Evolutionary conservation across 2,329 filamentous ascomycete genomes (phyloP).

Genomic region (Arthrobotrys entomopaga): DNA sequence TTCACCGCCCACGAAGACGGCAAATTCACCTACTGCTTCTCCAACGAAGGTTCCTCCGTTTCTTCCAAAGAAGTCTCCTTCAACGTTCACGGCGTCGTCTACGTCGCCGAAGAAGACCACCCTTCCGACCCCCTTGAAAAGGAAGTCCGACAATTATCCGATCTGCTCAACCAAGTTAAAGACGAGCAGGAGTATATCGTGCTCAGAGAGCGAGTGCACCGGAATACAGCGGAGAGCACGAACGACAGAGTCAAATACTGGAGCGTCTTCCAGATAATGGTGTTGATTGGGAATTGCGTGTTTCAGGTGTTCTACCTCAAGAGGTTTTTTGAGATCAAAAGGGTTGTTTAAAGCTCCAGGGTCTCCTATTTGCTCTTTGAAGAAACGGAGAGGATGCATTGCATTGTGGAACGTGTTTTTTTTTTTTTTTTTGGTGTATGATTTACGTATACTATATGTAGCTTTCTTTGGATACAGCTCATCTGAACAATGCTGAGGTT

Average conservation of each 20-base stretch:
- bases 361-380: not conserved
- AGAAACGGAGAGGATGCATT: not conserved
- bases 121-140: slow-evolving; percentile 87
- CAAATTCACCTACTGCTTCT: slow-evolving; percentile 96
- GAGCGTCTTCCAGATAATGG: slow-evolving; percentile 93
- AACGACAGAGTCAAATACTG: slow-evolving; percentile 99
- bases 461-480: too few relatives aligned
- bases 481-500: too few relatives aligned
- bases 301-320: slow-evolving; percentile 99
- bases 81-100: slow-evolving; percentile 98
- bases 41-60: slow-evolving; percentile 97
- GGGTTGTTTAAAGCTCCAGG: slow-evolving; percentile 68
- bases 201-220: slow-evolving; percentile 90
- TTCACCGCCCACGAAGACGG: slow-evolving; percentile 88
- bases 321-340: slow-evolving; percentile 92
- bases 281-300: slow-evolving; percentile 88
- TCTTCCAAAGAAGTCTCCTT: slow-evolving; percentile 98
- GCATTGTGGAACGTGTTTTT: too few relatives aligned
- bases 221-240: slow-evolving; percentile 98
- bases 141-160: slow-evolving; percentile 86
- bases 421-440: slow-evolving; percentile 11
- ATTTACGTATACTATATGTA: too few relatives aligned
- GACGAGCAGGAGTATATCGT: slow-evolving; percentile 99
- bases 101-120: slow-evolving; percentile 87
- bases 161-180: slow-evolving; percentile 89